phyloP scores from a whole-genome alignment of 2,329 filamentous ascomycete genomes.

The Metarhizium guizhouense region DNA sequence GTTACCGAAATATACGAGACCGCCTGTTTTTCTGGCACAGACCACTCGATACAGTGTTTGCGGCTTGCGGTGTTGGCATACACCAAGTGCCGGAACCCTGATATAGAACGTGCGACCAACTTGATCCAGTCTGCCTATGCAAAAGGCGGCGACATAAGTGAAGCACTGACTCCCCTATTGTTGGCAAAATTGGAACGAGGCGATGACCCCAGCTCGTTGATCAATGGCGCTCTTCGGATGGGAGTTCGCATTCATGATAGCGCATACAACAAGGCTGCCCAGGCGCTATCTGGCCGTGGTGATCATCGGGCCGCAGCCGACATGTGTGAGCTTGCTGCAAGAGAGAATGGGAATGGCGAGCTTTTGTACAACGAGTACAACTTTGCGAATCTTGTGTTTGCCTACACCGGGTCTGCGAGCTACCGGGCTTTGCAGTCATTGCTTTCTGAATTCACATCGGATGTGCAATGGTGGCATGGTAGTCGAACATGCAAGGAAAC shows the following conservation, averaged over 20 bases:
- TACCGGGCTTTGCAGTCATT: constrained; percentile 23
- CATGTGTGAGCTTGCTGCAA: constrained; percentile 27
- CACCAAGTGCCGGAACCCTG: constrained; percentile 21
- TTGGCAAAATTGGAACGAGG: constrained; percentile 27
- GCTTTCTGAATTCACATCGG: constrained; percentile 20
- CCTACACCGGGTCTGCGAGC: constrained; percentile 21
- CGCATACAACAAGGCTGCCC: constrained; percentile 27
- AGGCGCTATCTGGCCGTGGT: constrained; percentile 19
- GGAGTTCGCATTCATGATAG: constrained; percentile 24
- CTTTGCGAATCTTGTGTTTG: constrained; percentile 27
- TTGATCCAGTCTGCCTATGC: constrained; percentile 31
- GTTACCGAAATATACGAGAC: constrained; percentile 29
- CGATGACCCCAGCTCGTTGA: constrained; percentile 15
- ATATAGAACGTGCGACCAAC: constrained; percentile 22
- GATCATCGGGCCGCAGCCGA: constrained; percentile 19
- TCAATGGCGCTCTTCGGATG: constrained; percentile 18
- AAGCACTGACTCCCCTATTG: constrained; percentile 30
- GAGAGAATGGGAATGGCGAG: constrained; percentile 26
- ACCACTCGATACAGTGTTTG: constrained; percentile 18
- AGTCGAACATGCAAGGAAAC: constrained; percentile 26
- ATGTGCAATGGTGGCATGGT: constrained; percentile 27
- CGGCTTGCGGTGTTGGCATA: constrained; percentile 38
- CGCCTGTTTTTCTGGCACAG: not conserved
- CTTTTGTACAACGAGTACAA: constrained; percentile 28
- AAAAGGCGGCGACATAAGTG: constrained; percentile 32